Base-by-base conservation (phyloP, 2,329 filamentous ascomycete genomes). In the Penicillium freii region DNA sequence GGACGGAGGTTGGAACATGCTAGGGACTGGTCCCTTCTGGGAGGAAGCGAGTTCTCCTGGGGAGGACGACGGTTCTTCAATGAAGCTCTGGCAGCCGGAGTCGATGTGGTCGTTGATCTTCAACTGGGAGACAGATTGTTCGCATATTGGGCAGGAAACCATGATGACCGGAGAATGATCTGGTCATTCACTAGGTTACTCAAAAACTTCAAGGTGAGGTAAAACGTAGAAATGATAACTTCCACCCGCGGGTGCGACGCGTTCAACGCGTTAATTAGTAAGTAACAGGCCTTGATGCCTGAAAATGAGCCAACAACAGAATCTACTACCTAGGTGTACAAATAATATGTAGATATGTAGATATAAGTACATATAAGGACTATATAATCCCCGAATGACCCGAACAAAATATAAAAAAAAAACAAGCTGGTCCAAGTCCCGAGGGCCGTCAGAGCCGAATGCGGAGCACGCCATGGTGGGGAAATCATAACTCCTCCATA, bases 31-130 rank as follows among this genome's bases (percentile, higher is more conserved):
- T 44, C 77, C 69, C 62, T 74, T 78, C 25, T 74, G 72, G 11
- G 72, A 67, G 50, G 69, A 54, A 60, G 61, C 66, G 53, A 71
- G 62, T 33, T 73, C 69, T 65, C 78, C 70, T 58, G 87, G 84
- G 55, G 69, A 68, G 58, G 73, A 67, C 70, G 74, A 63, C 4
- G 74, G 63, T 19, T 77, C 72, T 57, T 88, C 78, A 61, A 94
- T 73, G 71, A 87, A 87, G 36, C 79, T 81, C 59, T 83, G 75
- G 78, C 93, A 97, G 62, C 84, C 84, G 31, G 91, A 93, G 77
- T 97, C 94, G 71, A 97, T 86, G 75, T 97, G 93, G 65, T 82
- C 82, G 77, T 97, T 97, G 80, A 97, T 97, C 64, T 88, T 84
- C 17, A 69, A 57, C 36, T 68, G 66, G 5, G 70, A 40, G 19